Evolutionary conservation across 495 filamentous ascomycete species (phyloP).

Genomic region (Trichoderma gamsii): DNA sequence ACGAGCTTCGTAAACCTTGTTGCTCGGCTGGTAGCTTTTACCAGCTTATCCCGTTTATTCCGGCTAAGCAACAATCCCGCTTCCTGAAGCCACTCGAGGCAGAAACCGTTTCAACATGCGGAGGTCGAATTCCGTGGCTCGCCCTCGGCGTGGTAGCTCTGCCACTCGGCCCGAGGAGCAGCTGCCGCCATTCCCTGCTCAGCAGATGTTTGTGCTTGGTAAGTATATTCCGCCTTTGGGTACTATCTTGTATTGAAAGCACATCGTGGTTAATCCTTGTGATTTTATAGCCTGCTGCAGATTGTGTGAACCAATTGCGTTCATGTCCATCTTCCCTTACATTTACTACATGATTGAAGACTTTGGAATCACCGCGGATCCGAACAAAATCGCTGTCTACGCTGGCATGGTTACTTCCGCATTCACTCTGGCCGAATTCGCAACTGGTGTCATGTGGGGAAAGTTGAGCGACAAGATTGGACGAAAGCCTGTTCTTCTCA

Average conservation of each 20-base stretch:
- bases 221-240: background rate
- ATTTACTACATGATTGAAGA: slow-evolving; percentile 96
- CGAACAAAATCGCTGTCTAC: slow-evolving; percentile 80
- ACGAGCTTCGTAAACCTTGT: slow-evolving; percentile 12
- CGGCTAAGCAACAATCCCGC: background rate
- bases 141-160: slow-evolving; percentile 1
- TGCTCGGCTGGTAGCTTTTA: slow-evolving; percentile 12
- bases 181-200: slow-evolving; percentile 14
- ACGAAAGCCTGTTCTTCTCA: slow-evolving; percentile 85
- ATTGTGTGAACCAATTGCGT: slow-evolving; percentile 97
- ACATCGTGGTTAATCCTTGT: slow-evolving; percentile 22
- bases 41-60: slow-evolving; percentile 1
- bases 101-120: background rate
- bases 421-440: slow-evolving; percentile 94
- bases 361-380: slow-evolving; percentile 75
- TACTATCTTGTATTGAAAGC: background rate
- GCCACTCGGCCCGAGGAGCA: background rate
- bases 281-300: slow-evolving; percentile 64
- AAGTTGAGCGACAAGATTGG: slow-evolving; percentile 86
- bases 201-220: slow-evolving; percentile 19
- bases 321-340: slow-evolving; percentile 99
- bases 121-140: slow-evolving; percentile 2
- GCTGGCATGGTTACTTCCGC: slow-evolving; percentile 95
- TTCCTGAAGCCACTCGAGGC: background rate
- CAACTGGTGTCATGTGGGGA: slow-evolving; percentile 85